Percentiles rank a stretch among this genome's conserved stretches.
Conservation (phyloP, 257 asterid species). For the Solanum rostratum region DNA sequence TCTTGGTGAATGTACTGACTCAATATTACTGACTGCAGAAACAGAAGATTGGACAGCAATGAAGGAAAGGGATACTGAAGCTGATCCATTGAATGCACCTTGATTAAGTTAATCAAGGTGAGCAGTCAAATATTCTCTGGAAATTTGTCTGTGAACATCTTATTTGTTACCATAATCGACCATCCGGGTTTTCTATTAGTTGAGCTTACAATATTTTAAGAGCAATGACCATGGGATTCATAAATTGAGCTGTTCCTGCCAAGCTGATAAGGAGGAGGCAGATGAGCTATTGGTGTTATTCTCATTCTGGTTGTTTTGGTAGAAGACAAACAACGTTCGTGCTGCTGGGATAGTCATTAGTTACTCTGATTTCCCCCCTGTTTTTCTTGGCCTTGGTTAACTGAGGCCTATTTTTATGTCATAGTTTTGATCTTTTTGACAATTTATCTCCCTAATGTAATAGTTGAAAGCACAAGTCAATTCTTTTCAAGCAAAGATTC, state of each 20-base stretch:
- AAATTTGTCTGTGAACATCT: constrained; percentile 9
- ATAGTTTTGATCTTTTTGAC: not conserved
- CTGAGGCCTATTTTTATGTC: not conserved
- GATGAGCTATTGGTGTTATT: not conserved
- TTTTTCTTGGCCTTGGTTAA: not conserved
- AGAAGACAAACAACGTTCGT: not conserved
- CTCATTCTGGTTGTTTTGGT: not conserved
- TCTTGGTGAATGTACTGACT: not conserved
- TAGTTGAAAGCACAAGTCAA: not conserved
- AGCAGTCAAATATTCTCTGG: not conserved
- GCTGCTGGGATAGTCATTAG: not conserved
- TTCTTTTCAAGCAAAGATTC: not conserved
- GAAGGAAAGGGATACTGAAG: constrained; percentile 44
- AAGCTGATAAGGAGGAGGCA: not conserved
- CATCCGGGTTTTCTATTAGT: not conserved
- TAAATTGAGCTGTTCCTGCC: not conserved
- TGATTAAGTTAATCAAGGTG: constrained; percentile 15
- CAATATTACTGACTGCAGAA: constrained; percentile 33
- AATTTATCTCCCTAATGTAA: not conserved
- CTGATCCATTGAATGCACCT: constrained; percentile 50
- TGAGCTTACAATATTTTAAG: not conserved
- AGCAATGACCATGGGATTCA: not conserved
- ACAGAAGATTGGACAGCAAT: constrained; percentile 56
- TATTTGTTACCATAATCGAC: constrained; percentile 7
- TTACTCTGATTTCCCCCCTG: not conserved